Evolutionary conservation across 108 stramenopile genomes (phyloP), one percentile per base, ranked within the genome.

Genomic region (Fragilaria crotonensis): DNA sequence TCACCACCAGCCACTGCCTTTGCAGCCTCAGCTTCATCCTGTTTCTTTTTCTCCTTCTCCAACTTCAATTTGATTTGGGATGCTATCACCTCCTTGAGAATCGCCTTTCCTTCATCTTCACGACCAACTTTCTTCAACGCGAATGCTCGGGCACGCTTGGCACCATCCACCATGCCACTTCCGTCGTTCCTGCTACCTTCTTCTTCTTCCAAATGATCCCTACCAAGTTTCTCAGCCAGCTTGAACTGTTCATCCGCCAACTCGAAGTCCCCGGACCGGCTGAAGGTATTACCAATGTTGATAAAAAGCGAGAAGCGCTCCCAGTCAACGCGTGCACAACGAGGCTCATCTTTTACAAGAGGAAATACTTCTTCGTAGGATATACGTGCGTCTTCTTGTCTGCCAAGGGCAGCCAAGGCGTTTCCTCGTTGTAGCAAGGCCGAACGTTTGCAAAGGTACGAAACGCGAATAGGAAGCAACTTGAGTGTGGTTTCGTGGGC

Each of bases 211-310:
- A 89, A 57, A 62, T 94, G 93, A 52, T 94, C 93, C 1, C 59
- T 68, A 20, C 93, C 93, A 26, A 90, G 70, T 33, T 67, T 50
- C 54, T 90, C 89, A 7, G 89, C 89, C 33, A 76, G 65, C 23
- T 65, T 66, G 63, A 88, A 94, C 30, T 75, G 62, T 54, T 79
- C 81, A 53, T 84, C 62, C 3, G 89, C 93, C 52, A 71, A 74
- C 7, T 65, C 85, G 62, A 70, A 88, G 53, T 90, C 61, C 30
- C 89, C 93, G 41, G 69, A 57, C 19, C 87, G 70, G 21, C 81
- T 85, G 67, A 58, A 85, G 0, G 93, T 88, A 64, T 94, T 90
- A 49, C 93, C 93, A 58, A 94, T 87, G 67, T 94, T 94, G 30
- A 94, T 72, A 54, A 72, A 75, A 41, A 89, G 61, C 5, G 88